Evolutionary conservation across 805 yeast genomes (phyloP).

Genomic region (Blastobotrys peoriensis): DNA sequence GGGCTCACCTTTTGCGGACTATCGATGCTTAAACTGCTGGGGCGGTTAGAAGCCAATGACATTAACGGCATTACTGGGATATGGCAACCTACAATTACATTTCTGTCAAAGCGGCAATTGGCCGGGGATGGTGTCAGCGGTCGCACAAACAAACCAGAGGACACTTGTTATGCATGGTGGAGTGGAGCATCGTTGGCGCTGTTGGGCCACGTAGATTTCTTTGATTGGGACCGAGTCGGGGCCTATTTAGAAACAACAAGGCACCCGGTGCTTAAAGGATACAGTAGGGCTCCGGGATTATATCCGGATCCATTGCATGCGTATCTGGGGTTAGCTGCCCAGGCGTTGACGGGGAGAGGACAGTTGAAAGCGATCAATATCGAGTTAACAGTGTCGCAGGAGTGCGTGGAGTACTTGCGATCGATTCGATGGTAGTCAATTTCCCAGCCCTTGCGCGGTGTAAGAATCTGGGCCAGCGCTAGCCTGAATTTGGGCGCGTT

Average conservation of each 20-base stretch:
- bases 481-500: too few species aligned
- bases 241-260: constrained; percentile 52
- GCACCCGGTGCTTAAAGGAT: constrained; percentile 65
- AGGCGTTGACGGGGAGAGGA: constrained; percentile 29
- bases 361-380: constrained; percentile 26
- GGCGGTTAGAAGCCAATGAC: constrained; percentile 21
- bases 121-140: constrained; percentile 77
- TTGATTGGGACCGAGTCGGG: constrained; percentile 34
- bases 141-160: constrained; percentile 74
- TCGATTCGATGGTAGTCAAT: neutral
- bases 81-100: constrained; percentile 40
- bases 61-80: constrained; percentile 3
- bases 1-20: constrained; percentile 86
- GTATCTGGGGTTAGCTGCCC: constrained; percentile 47
- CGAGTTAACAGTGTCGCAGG: constrained; percentile 27
- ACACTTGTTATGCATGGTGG: constrained; percentile 90
- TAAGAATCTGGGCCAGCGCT: too few species aligned
- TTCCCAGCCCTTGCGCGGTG: too few species aligned
- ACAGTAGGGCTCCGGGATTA: constrained; percentile 53
- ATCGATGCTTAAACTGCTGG: constrained; percentile 47
- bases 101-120: constrained; percentile 64
- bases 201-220: constrained; percentile 31
- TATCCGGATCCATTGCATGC: constrained; percentile 61
- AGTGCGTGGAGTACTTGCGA: constrained; percentile 12
- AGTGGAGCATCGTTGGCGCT: constrained; percentile 51